These are phyloP conservation scores for Telfairia occidentalis DNA, from an alignment of 331 rosid species.

Conservation along the genomic window DNA sequence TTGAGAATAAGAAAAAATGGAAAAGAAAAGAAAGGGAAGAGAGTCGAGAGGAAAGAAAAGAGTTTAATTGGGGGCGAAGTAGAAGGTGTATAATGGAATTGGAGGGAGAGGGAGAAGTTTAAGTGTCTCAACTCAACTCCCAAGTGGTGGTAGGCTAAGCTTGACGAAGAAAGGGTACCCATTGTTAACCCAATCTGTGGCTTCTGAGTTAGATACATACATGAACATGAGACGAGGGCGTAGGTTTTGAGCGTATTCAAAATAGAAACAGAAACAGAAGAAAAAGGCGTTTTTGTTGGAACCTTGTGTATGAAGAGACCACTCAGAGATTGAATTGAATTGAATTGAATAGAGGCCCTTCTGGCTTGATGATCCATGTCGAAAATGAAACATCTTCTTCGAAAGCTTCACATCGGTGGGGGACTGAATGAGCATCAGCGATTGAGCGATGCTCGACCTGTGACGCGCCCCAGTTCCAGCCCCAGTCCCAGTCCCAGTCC, in stretches of 20 bases:
- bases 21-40: not conserved
- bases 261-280: not conserved
- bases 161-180: slow-evolving; percentile 51
- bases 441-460: slow-evolving; percentile 30
- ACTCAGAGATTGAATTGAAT: no score
- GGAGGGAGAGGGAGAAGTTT: slow-evolving; percentile 64
- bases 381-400: slow-evolving; percentile 80
- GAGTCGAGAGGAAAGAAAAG: not conserved
- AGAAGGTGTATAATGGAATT: slow-evolving; percentile 13
- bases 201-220: slow-evolving; percentile 13
- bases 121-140: no score
- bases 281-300: not conserved
- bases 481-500: slow-evolving; percentile 13
- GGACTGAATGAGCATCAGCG: slow-evolving; percentile 49
- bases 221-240: not conserved
- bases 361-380: slow-evolving; percentile 64
- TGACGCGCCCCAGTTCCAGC: slow-evolving; percentile 17
- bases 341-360: no score
- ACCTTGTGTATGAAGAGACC: slow-evolving; percentile 1
- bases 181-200: slow-evolving; percentile 43
- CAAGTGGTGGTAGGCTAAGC: slow-evolving; percentile 19
- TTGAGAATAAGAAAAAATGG: not conserved
- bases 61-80: slow-evolving; percentile 5
- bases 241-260: slow-evolving; percentile 2
- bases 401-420: slow-evolving; percentile 99